phyloP scores from a whole-genome alignment of 306 rosid genomes.

The Castanea crenata region DNA sequence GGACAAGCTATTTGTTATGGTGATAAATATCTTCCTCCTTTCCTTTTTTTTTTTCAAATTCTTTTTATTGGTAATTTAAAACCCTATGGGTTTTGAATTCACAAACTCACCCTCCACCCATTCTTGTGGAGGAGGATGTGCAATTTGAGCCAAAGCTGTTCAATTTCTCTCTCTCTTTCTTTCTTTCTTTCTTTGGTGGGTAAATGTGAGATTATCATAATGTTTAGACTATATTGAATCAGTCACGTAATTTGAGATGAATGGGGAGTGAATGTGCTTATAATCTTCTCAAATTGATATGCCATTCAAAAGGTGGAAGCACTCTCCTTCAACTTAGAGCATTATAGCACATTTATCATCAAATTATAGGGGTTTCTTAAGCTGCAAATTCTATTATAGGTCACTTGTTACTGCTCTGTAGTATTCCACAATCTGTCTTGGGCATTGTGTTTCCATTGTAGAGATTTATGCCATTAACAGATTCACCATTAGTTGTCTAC shows the following conservation, averaged over 20 bases:
- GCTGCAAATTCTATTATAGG: not conserved
- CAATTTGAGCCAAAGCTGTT: too few species aligned
- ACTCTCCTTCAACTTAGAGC: not conserved
- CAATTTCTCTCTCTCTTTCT: too few species aligned
- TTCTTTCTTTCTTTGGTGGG: not conserved
- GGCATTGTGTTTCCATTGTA: not conserved
- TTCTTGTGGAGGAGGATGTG: too few species aligned
- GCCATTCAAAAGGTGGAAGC: not conserved
- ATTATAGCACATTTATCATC: not conserved
- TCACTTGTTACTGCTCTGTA: too few species aligned
- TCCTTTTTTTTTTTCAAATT: not conserved
- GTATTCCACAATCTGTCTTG: not conserved
- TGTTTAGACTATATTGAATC: slow-evolving; percentile 3
- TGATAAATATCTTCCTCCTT: not conserved
- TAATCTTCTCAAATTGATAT: not conserved
- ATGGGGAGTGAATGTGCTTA: not conserved
- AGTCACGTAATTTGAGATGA: not conserved
- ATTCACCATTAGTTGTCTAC: too few species aligned
- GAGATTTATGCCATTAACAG: not conserved
- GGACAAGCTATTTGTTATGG: not conserved
- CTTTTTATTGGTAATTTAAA: too few species aligned
- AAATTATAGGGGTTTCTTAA: not conserved
- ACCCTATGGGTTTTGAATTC: too few species aligned
- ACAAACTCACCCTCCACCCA: too few species aligned
- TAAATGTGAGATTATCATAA: not conserved